A percentile compares a stretch with the other conserved stretches of the same genome.
These are phyloP conservation scores for Malassezia arunalokei DNA, from an alignment of 1,284 basidiomycete genomes.

Conservation along the genomic window DNA sequence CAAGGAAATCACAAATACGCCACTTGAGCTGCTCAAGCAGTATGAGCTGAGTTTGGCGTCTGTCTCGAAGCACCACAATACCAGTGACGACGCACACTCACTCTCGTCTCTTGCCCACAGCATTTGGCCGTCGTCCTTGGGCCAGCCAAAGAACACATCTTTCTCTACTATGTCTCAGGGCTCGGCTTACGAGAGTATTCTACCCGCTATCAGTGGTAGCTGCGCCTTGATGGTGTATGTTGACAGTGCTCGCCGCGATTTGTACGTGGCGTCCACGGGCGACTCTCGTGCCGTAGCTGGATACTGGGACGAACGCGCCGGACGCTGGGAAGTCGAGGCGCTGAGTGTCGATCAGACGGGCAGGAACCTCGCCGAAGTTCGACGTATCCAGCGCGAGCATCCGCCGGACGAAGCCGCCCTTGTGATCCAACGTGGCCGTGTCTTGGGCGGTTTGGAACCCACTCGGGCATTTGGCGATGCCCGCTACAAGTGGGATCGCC, in stretches of 20 bases:
- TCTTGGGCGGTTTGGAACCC: conserved; percentile 79
- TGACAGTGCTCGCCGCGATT: conserved; percentile 37
- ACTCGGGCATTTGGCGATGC: conserved; percentile 89
- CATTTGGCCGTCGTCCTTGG: conserved; percentile 34
- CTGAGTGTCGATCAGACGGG: conserved; percentile 92
- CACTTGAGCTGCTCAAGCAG: conserved; percentile 58
- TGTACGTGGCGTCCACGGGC: conserved; percentile 65
- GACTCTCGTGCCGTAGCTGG: conserved; percentile 93
- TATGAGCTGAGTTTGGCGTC: conserved; percentile 40
- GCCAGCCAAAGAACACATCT: conserved; percentile 9
- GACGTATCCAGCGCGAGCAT: conserved; percentile 71
- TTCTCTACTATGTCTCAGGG: conserved; percentile 35
- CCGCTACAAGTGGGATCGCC: conserved; percentile 64
- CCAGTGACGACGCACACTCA: conserved; percentile 13
- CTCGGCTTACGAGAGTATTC: conserved; percentile 38
- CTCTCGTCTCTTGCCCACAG: conserved; percentile 38
- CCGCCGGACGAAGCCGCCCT: conserved; percentile 59
- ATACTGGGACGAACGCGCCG: conserved; percentile 54
- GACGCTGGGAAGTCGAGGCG: conserved; percentile 73
- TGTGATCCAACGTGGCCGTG: conserved; percentile 62
- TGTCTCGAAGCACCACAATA: not conserved
- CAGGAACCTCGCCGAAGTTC: conserved; percentile 68
- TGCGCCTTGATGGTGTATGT: conserved; percentile 44
- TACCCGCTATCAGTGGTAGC: conserved; percentile 37
- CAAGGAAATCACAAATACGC: conserved; percentile 61